Evolutionary conservation across 2,329 filamentous ascomycete species (phyloP).

Genomic region (Ophiocordyceps unilateralis): DNA sequence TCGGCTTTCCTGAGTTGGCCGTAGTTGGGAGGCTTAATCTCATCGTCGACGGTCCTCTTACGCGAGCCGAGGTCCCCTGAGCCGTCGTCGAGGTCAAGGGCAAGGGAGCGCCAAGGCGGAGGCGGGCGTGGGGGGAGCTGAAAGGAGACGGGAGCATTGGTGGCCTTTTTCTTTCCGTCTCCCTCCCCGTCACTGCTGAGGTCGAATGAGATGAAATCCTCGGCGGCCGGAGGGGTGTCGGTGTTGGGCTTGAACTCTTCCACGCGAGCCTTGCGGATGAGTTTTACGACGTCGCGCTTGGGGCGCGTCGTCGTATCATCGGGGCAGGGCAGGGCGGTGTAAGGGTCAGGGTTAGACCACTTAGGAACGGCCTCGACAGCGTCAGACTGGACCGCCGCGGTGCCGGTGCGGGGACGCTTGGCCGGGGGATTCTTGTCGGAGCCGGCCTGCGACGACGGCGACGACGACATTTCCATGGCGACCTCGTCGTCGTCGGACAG

Average conservation of each 20-base stretch:
- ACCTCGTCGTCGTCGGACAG: slow-evolving; percentile 46
- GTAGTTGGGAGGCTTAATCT: slow-evolving; percentile 41
- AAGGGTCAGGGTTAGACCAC: slow-evolving; percentile 94
- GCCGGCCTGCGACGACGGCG: slow-evolving; percentile 4
- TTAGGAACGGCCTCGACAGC: slow-evolving; percentile 42
- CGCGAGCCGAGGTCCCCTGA: slow-evolving; percentile 39
- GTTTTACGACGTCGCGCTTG: slow-evolving; percentile 71
- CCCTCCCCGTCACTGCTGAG: slow-evolving; percentile 39
- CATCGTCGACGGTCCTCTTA: slow-evolving; percentile 60
- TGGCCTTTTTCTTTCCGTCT: neutral
- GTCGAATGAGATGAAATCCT: slow-evolving; percentile 84
- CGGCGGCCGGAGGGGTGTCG: slow-evolving; percentile 37
- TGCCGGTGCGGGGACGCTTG: slow-evolving; percentile 14
- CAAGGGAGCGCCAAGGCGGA: slow-evolving; percentile 1
- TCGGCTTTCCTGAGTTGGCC: slow-evolving; percentile 32
- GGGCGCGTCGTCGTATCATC: slow-evolving; percentile 51
- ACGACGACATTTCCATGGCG: slow-evolving; percentile 43
- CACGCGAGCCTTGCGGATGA: slow-evolving; percentile 79
- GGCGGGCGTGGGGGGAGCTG: slow-evolving; percentile 5
- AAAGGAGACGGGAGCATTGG: neutral
- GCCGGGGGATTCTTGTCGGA: slow-evolving; percentile 22
- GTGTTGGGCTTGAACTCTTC: slow-evolving; percentile 31
- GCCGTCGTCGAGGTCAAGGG: slow-evolving; percentile 9
- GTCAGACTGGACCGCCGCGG: slow-evolving; percentile 11
- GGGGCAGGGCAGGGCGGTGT: slow-evolving; percentile 69